Evolutionary conservation across 495 filamentous ascomycete species (phyloP).

Genomic region (Clavariopsis aquatica): DNA sequence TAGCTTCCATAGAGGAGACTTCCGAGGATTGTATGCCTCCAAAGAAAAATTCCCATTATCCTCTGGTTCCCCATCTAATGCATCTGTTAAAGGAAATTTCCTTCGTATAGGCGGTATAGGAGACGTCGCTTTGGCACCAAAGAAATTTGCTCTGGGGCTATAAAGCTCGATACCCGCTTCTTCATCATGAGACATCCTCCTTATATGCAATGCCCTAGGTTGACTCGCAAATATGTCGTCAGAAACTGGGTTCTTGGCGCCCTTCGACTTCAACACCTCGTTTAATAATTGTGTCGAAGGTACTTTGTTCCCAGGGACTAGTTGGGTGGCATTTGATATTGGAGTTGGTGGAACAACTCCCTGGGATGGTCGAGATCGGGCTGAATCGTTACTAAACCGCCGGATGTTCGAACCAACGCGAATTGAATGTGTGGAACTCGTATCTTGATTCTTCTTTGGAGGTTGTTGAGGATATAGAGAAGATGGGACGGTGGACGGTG

Average conservation of each 20-base stretch:
- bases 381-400: neutral
- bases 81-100: too few relatives aligned
- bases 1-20: neutral
- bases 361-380: neutral
- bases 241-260: neutral
- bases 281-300: slow-evolving; percentile 2
- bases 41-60: neutral
- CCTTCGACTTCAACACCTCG: neutral
- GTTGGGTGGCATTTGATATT: neutral
- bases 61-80: neutral
- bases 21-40: neutral
- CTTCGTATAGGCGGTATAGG: too few relatives aligned
- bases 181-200: neutral
- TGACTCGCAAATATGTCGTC: neutral
- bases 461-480: too few relatives aligned
- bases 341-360: neutral
- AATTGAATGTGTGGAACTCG: neutral
- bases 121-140: too few relatives aligned
- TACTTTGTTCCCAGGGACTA: neutral
- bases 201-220: neutral
- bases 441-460: too few relatives aligned
- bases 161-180: neutral
- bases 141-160: too few relatives aligned
- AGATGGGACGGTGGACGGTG: too few relatives aligned
- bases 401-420: neutral